phyloP scores from a whole-genome alignment of 2,329 filamentous ascomycete genomes.

The Sporothrix variecibatus region DNA sequence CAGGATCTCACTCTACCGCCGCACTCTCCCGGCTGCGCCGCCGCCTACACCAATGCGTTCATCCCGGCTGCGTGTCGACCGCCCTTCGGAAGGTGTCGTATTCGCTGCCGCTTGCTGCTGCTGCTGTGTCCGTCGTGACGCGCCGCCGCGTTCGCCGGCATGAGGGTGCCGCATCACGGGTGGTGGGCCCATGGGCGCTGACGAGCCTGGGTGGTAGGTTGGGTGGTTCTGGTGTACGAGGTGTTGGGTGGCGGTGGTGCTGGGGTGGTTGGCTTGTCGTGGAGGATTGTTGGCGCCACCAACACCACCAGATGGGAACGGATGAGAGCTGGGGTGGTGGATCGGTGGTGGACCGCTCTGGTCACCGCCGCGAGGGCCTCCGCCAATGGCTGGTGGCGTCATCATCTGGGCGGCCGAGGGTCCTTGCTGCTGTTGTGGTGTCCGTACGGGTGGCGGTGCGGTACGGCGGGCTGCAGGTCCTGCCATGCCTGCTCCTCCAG shows the following conservation, averaged over 20 bases:
- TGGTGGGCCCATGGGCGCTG: conserved; percentile 28
- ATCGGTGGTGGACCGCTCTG: background rate
- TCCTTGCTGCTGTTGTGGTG: conserved; percentile 23
- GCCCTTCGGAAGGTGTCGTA: conserved; percentile 34
- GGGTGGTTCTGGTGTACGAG: conserved; percentile 19
- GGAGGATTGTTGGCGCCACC: background rate
- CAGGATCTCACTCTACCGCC: background rate
- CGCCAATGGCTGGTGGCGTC: conserved; percentile 23
- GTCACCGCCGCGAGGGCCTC: background rate
- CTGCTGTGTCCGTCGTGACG: conserved; percentile 3
- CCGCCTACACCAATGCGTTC: conserved; percentile 37
- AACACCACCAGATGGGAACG: background rate
- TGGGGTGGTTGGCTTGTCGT: conserved; percentile 2
- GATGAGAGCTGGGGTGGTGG: background rate
- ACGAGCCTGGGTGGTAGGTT: conserved; percentile 25
- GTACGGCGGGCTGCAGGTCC: background rate
- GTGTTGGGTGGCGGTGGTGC: conserved; percentile 16
- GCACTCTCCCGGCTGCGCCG: conserved; percentile 6
- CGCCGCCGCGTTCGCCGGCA: background rate
- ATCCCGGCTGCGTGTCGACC: conserved; percentile 37
- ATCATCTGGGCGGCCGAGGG: conserved; percentile 23
- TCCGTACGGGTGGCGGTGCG: background rate
- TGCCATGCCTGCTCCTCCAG: background rate
- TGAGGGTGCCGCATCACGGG: conserved; percentile 21
- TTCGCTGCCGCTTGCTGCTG: conserved; percentile 20